These are phyloP conservation scores for Falciphora oryzae DNA, from an alignment of 2,329 filamentous ascomycete genomes.

Conservation along the genomic window DNA sequence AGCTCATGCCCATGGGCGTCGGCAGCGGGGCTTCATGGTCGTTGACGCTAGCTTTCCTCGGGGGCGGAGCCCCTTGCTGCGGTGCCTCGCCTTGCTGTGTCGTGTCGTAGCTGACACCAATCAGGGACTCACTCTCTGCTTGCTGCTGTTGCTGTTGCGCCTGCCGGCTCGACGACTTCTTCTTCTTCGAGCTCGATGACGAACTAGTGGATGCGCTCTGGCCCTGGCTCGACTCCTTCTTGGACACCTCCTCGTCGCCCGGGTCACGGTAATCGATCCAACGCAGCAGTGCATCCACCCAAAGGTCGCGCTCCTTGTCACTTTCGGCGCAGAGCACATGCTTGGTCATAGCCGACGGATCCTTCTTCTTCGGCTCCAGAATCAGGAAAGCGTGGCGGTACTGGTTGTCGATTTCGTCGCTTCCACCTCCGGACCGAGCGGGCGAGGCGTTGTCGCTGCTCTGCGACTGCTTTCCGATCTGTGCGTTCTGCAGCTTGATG, in stretches of 20 bases:
- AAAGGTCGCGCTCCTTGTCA: slow-evolving; percentile 84
- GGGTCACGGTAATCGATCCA: slow-evolving; percentile 75
- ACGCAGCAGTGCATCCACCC: slow-evolving; percentile 84
- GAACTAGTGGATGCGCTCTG: neutral
- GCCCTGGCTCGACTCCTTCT: slow-evolving; percentile 19
- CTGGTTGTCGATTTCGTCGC: slow-evolving; percentile 83
- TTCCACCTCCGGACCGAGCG: slow-evolving; percentile 38
- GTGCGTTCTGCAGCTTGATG: slow-evolving; percentile 84
- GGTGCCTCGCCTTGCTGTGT: slow-evolving; percentile 47
- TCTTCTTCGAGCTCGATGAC: slow-evolving; percentile 32
- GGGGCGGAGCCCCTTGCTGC: slow-evolving; percentile 46
- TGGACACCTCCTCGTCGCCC: slow-evolving; percentile 44
- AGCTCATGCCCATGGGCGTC: slow-evolving; percentile 33
- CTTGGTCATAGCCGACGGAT: slow-evolving; percentile 78
- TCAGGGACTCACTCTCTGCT: slow-evolving; percentile 37
- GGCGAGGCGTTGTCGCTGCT: slow-evolving; percentile 57
- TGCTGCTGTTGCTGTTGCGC: slow-evolving; percentile 21
- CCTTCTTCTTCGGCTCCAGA: slow-evolving; percentile 92
- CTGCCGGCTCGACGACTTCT: slow-evolving; percentile 28
- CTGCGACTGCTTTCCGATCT: slow-evolving; percentile 88
- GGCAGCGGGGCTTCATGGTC: slow-evolving; percentile 23
- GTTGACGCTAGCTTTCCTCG: neutral
- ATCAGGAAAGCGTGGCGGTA: slow-evolving; percentile 96
- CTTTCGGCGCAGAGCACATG: slow-evolving; percentile 96
- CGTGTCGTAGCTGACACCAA: slow-evolving; percentile 54